Percentiles rank a stretch among this genome's conserved stretches.
These are phyloP conservation scores for Hapsidospora chrysogenum DNA, from an alignment of 495 filamentous ascomycete species.

Conservation along the genomic window DNA sequence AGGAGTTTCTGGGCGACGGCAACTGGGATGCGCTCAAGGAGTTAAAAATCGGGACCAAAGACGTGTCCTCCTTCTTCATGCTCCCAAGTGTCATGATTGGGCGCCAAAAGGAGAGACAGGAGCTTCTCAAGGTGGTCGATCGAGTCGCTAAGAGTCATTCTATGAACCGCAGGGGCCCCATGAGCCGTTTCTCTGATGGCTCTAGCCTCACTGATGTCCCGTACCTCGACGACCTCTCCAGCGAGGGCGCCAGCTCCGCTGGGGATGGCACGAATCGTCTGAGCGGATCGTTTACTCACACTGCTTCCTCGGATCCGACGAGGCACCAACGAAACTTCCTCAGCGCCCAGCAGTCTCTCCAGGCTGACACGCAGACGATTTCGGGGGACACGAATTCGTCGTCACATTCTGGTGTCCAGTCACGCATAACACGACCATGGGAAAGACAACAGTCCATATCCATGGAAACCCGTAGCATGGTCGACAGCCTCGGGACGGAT, in stretches of 20 bases:
- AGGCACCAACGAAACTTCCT: slow-evolving; percentile 16
- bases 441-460: slow-evolving; percentile 17
- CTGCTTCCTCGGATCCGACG: slow-evolving; percentile 28
- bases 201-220: slow-evolving; percentile 41
- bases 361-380: slow-evolving; percentile 14
- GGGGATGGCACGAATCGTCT: slow-evolving; percentile 22
- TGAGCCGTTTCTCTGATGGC: slow-evolving; percentile 28
- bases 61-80: slow-evolving; percentile 76
- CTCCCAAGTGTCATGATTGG: slow-evolving; percentile 69
- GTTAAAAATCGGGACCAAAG: slow-evolving; percentile 55
- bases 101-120: slow-evolving; percentile 49
- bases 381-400: slow-evolving; percentile 20
- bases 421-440: slow-evolving; percentile 16
- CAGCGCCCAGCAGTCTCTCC: slow-evolving; percentile 14
- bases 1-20: slow-evolving; percentile 56
- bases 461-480: slow-evolving; percentile 14
- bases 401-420: no score
- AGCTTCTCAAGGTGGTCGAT: slow-evolving; percentile 55
- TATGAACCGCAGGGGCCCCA: slow-evolving; percentile 24
- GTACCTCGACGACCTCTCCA: slow-evolving; percentile 33
- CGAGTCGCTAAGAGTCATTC: slow-evolving; percentile 45
- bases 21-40: slow-evolving; percentile 48
- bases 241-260: slow-evolving; percentile 26
- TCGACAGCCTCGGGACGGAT: slow-evolving; percentile 15
- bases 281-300: slow-evolving; percentile 25